Evolutionary conservation across 441 rosid species (phyloP).

Genomic region (Pelargonium myrrhifolium): DNA sequence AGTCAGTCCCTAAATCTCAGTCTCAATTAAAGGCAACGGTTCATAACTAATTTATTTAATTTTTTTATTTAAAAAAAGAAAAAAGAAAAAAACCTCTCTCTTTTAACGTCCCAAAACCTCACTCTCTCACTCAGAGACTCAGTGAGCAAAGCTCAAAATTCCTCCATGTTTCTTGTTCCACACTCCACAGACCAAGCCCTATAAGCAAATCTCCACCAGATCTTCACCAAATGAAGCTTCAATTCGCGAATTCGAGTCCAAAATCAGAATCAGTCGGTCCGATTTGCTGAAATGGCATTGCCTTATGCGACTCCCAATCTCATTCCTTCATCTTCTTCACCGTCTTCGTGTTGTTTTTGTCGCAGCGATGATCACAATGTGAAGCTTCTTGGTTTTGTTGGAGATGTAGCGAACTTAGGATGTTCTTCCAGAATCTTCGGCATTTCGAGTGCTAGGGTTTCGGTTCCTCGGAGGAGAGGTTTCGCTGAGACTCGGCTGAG

Average conservation of each 20-base stretch:
- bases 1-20: no score
- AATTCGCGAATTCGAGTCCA: neutral
- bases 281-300: neutral
- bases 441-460: constrained; percentile 10
- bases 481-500: constrained; percentile 16
- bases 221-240: neutral
- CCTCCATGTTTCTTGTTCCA: neutral
- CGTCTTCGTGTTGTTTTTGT: neutral
- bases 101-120: neutral
- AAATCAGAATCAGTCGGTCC: neutral
- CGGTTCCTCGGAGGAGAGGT: constrained; percentile 9
- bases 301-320: neutral
- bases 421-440: neutral
- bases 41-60: no score
- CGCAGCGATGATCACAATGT: neutral
- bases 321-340: neutral
- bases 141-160: neutral
- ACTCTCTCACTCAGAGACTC: neutral
- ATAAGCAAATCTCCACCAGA: neutral
- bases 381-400: neutral
- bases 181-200: neutral
- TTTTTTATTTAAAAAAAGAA: no score
- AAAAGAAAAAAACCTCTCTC: no score
- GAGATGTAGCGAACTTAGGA: neutral
- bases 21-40: no score